phyloP scores from a whole-genome alignment of 129 eudicot genomes.

The Ambrosia trifida region DNA sequence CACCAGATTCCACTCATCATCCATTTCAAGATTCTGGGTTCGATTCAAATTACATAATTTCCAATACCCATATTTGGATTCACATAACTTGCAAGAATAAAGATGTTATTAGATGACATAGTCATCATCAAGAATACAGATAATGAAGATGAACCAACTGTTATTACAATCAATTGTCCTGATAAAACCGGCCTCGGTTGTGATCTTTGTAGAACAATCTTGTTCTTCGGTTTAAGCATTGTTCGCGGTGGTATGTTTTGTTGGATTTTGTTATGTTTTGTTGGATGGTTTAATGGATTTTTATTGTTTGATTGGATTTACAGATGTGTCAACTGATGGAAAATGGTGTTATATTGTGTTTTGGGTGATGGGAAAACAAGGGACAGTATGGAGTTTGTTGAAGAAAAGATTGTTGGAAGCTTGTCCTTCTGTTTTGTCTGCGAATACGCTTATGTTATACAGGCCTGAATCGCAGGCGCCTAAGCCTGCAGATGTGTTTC shows the following conservation, averaged over 20 bases:
- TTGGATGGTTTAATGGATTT: not conserved
- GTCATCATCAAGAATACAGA: constrained; percentile 56
- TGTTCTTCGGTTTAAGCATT: constrained; percentile 71
- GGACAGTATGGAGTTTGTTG: constrained; percentile 70
- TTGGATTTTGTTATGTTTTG: not conserved
- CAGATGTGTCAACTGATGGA: constrained; percentile 88
- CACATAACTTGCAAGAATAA: constrained; percentile 25
- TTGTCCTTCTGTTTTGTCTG: constrained; percentile 73
- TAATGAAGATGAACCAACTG: constrained; percentile 62
- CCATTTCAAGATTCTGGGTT: not conserved
- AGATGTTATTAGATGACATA: constrained; percentile 61
- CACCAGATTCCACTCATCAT: not conserved
- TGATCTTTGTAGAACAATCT: constrained; percentile 82
- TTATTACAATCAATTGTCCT: constrained; percentile 81
- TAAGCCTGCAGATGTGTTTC: constrained; percentile 74
- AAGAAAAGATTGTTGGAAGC: constrained; percentile 71
- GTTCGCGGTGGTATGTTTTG: constrained; percentile 59
- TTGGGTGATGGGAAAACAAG: constrained; percentile 60
- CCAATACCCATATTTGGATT: not conserved
- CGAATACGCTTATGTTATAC: constrained; percentile 58
- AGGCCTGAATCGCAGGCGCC: constrained; percentile 54
- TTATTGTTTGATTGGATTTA: constrained; percentile 23
- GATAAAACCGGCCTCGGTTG: constrained; percentile 84
- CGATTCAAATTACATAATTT: not conserved
- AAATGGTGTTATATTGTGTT: constrained; percentile 88